Evolutionary conservation across 1,284 basidiomycete species (phyloP), one percentile per base, ranked within the genome.

Genomic region (Boletus semigastroideus): DNA sequence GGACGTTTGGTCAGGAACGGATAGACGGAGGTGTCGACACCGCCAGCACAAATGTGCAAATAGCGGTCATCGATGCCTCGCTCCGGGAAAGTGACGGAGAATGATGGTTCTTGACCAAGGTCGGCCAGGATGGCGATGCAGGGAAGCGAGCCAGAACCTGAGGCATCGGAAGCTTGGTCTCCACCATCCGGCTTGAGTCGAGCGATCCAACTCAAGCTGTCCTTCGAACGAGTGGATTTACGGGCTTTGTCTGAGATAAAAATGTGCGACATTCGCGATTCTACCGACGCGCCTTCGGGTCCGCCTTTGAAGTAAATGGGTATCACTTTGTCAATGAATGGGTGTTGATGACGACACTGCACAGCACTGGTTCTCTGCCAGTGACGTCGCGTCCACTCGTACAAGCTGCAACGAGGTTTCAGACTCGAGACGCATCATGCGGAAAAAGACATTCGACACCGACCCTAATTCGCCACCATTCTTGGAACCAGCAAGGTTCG

Each of bases 281-380:
- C 27, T 8, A 4, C 30, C 1, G 36, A 19, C 5, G 16, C 17
- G 11, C 3, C 19, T 1, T n/a, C 6, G 17, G 30, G 17, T 0
- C 25, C 38, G 7, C 40, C 45, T n/a, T 48, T 51, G 51, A 59
- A 59, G 31, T 59, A 60, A 1, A 61, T 50, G 0, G 51, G 49
- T 20, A 46, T 58, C 16, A 52, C 36, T 27, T 63, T 43, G 38
- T 56, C 48, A 13, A 51, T 20, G 2, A 25, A 16, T 1, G 46
- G 46, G 31, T 49, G 58, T 22, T 38, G 47, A 28, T 46, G 51
- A 7, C 20, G 39, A 11, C 58, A 59, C 28, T 61, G 60, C 14
- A 55, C 30, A 4, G 30, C 60, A 34, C 58, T 46, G 1, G 59
- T 63, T 17, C 58, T 46, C 20, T 54, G 48, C 51, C 43, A 54